These are phyloP conservation scores for Phaeosphaeriaceae sp. DNA, from an alignment of 2,329 filamentous ascomycete genomes.

Conservation along the genomic window DNA sequence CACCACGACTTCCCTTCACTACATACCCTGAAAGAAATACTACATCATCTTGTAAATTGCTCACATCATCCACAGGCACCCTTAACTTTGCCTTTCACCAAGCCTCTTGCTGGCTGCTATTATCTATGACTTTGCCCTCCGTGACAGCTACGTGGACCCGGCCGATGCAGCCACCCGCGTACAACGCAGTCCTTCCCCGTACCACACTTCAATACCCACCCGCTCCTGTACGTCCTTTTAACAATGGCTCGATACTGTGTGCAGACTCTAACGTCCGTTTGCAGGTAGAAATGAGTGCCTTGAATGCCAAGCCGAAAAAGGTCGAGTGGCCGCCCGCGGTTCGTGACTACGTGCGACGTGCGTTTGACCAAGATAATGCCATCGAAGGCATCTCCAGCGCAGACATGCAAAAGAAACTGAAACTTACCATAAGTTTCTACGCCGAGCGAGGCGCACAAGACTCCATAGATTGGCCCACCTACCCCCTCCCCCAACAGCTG, in stretches of 20 bases:
- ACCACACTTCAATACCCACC: constrained; percentile 40
- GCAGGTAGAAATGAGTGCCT: background rate
- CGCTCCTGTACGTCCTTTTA: constrained; percentile 25
- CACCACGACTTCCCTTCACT: constrained; percentile 18
- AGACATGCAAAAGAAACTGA: constrained; percentile 85
- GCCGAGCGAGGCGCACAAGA: constrained; percentile 76
- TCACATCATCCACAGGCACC: constrained; percentile 18
- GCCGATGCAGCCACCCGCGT: constrained; percentile 48
- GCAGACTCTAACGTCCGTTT: constrained; percentile 19
- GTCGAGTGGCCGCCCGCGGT: constrained; percentile 84
- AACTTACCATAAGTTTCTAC: constrained; percentile 81
- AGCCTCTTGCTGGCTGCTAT: constrained; percentile 11
- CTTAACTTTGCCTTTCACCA: background rate
- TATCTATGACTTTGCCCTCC: constrained; percentile 38
- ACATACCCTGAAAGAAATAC: background rate
- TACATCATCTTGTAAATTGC: constrained; percentile 13
- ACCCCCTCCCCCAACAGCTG: constrained; percentile 85
- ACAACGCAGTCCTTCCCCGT: constrained; percentile 55
- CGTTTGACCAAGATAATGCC: constrained; percentile 75
- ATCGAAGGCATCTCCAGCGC: constrained; percentile 53
- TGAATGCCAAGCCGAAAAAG: constrained; percentile 57
- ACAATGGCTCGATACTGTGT: background rate
- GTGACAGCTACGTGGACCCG: constrained; percentile 36
- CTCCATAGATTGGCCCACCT: constrained; percentile 78
- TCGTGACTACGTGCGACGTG: constrained; percentile 85